phyloP scores from a whole-genome alignment of 352 stramenopile species.

The Phytophthora litchii region DNA sequence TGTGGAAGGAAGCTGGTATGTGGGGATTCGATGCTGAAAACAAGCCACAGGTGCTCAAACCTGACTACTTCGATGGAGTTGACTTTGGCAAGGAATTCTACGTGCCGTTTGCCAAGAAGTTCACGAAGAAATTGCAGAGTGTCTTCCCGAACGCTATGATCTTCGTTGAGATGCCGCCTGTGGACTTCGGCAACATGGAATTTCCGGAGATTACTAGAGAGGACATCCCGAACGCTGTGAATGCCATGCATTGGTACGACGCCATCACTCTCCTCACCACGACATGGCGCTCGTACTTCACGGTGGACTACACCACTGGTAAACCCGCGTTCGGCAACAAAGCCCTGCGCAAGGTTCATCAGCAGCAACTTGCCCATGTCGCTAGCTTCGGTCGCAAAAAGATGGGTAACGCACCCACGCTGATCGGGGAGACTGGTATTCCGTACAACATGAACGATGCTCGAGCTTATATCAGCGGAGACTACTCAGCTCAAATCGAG shows the following conservation, averaged over 20 bases:
- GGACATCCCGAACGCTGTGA: conserved; percentile 62
- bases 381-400: conserved; percentile 47
- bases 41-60: conserved; percentile 49
- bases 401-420: conserved; percentile 45
- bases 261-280: conserved; percentile 81
- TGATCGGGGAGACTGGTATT: conserved; percentile 68
- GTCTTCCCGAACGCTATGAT: conserved; percentile 66
- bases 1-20: conserved; percentile 80
- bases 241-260: conserved; percentile 93
- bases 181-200: conserved; percentile 55
- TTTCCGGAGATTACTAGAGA: conserved; percentile 62
- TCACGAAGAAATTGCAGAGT: conserved; percentile 50
- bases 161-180: conserved; percentile 78
- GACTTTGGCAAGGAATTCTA: conserved; percentile 81
- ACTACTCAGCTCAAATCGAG: conserved; percentile 52
- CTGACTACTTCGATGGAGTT: conserved; percentile 64
- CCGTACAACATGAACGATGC: conserved; percentile 62
- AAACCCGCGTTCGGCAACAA: conserved; percentile 62
- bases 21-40: conserved; percentile 49
- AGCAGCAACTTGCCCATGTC: conserved; percentile 62
- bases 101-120: conserved; percentile 68
- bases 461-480: conserved; percentile 42
- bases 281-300: conserved; percentile 71
- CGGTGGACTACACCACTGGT: conserved; percentile 59
- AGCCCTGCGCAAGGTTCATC: conserved; percentile 56